Percentiles rank a stretch among this genome's conserved stretches.
These are phyloP conservation scores for Dillenia suffruticosa DNA, from an alignment of 164 flowering plant species.

Conservation along the genomic window DNA sequence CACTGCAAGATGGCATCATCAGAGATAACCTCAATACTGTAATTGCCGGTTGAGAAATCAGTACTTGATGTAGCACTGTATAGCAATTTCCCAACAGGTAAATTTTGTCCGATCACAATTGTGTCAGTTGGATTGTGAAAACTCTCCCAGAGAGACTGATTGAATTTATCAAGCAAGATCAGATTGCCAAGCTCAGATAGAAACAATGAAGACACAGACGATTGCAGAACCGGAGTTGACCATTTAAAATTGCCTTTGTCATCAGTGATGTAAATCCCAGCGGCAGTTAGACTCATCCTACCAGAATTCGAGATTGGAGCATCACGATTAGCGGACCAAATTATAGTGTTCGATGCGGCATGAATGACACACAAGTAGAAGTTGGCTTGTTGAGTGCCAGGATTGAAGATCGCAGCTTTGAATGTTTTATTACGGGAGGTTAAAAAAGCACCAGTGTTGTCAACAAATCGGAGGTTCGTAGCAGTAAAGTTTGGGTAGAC, in stretches of 20 bases:
- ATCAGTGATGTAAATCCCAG: conserved; percentile 43
- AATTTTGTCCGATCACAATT: conserved; percentile 57
- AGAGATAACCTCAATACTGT: conserved; percentile 30
- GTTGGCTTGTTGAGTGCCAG: conserved; percentile 20
- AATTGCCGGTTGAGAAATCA: conserved; percentile 48
- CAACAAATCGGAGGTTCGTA: conserved; percentile 42
- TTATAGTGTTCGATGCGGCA: conserved; percentile 43
- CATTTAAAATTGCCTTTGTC: conserved; percentile 34
- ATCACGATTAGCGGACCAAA: conserved; percentile 81
- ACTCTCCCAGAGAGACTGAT: conserved; percentile 65
- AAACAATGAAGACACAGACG: conserved; percentile 34
- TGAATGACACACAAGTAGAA: conserved; percentile 72
- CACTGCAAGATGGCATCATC: conserved; percentile 56
- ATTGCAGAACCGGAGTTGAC: conserved; percentile 52
- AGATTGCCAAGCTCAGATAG: conserved; percentile 67
- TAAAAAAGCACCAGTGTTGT: conserved; percentile 54
- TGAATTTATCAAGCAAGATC: conserved; percentile 48
- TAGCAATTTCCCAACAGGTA: conserved; percentile 29
- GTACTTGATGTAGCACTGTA: conserved; percentile 27
- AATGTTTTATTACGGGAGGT: conserved; percentile 52
- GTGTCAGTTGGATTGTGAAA: conserved; percentile 65
- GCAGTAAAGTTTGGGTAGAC: conserved; percentile 67
- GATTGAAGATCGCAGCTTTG: conserved; percentile 59
- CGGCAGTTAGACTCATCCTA: conserved; percentile 33
- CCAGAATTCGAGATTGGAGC: conserved; percentile 54